Evolutionary conservation across 345 rosid species (phyloP).

Genomic region (Melastoma malabathricum): DNA sequence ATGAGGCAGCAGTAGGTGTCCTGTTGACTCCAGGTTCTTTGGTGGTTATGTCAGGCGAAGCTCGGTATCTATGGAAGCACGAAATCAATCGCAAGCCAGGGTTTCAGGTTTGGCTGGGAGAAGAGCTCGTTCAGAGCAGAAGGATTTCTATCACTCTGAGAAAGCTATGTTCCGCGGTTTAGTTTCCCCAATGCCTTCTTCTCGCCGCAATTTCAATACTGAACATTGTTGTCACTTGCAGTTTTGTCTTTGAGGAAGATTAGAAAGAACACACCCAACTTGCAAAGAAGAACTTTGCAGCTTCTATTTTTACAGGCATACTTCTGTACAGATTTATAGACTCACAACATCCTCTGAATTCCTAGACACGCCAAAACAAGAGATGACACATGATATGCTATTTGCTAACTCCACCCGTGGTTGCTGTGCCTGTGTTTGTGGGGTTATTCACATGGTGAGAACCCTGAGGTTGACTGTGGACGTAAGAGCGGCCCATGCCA

Average conservation of each 20-base stretch:
- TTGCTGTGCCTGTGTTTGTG: too few species aligned
- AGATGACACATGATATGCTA: constrained; percentile 3
- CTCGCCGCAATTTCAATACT: too few species aligned
- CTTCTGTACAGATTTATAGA: too few species aligned
- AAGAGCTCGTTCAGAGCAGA: constrained; percentile 47
- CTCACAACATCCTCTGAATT: too few species aligned
- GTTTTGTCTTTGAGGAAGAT: too few species aligned
- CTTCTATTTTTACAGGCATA: too few species aligned
- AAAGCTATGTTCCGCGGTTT: constrained; percentile 22
- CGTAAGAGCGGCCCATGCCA: constrained; percentile 61
- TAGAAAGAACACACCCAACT: too few species aligned
- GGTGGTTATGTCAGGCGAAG: constrained; percentile 68
- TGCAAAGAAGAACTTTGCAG: too few species aligned
- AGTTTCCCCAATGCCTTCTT: too few species aligned
- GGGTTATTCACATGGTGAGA: constrained; percentile 9
- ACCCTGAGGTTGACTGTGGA: constrained; percentile 53
- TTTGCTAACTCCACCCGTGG: not conserved
- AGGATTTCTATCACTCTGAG: constrained; percentile 74
- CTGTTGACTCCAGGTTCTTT: constrained; percentile 64
- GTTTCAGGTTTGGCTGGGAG: constrained; percentile 67
- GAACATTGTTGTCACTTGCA: too few species aligned
- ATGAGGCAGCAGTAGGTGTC: constrained; percentile 28
- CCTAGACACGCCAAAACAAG: too few species aligned
- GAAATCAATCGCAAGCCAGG: constrained; percentile 82
- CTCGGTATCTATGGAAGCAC: constrained; percentile 82